Evolutionary conservation across 768 basidiomycete species (phyloP).

Genomic region (Termitomyces sp.): DNA sequence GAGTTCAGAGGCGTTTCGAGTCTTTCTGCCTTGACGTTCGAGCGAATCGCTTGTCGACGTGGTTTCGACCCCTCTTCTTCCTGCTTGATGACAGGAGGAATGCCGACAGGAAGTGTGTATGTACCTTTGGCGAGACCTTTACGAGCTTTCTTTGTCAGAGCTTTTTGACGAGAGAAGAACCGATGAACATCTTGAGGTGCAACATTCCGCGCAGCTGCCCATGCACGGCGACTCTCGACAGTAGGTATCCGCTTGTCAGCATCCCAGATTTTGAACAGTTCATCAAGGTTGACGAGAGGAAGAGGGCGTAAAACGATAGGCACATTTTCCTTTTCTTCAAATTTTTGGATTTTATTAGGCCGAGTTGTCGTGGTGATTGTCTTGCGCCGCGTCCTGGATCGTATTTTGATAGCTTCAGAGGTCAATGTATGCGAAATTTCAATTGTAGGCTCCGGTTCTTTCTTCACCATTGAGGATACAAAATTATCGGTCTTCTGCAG

Average conservation of each 20-base stretch:
- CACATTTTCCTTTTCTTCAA: constrained; percentile 5
- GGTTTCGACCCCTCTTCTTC: background rate
- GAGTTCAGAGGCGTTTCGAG: background rate
- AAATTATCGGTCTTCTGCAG: background rate
- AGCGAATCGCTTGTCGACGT: background rate
- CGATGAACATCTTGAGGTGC: constrained; percentile 25
- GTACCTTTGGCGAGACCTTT: constrained; percentile 20
- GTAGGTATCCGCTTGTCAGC: constrained; percentile 30
- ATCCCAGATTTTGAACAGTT: constrained; percentile 31
- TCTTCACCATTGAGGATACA: background rate
- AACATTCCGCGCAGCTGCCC: constrained; percentile 32
- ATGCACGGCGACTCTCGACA: constrained; percentile 28
- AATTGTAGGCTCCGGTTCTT: background rate
- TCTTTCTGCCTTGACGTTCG: background rate
- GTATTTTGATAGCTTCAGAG: constrained; percentile 10
- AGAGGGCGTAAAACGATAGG: background rate
- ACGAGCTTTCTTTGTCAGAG: constrained; percentile 21
- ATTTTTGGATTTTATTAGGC: background rate
- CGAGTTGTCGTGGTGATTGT: background rate
- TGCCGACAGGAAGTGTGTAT: constrained; percentile 33
- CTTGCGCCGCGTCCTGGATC: constrained; percentile 1
- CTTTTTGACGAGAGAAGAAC: constrained; percentile 33
- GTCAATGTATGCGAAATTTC: constrained; percentile 8
- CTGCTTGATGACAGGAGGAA: constrained; percentile 20
- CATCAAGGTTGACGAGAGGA: constrained; percentile 22